Evolutionary conservation across 495 filamentous ascomycete genomes (phyloP).

Genomic region (Podospora didyma): DNA sequence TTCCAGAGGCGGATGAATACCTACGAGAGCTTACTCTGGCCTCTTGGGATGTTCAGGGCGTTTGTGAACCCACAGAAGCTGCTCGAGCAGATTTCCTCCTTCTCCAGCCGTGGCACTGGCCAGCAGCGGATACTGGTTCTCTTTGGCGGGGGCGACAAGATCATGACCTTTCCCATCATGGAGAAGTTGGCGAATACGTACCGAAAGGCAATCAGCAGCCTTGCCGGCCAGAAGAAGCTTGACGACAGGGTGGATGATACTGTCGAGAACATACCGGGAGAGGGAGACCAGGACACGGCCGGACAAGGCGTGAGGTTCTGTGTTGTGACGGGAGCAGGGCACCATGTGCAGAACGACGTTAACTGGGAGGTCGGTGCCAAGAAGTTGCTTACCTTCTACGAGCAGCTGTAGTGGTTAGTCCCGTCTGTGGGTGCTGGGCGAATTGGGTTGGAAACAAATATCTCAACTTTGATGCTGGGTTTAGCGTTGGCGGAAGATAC

Average conservation of each 20-base stretch:
- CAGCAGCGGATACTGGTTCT: conserved; percentile 37
- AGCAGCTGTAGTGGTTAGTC: conserved; percentile 16
- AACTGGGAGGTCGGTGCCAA: conserved; percentile 34
- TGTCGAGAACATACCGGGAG: conserved; percentile 6
- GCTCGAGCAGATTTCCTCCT: conserved; percentile 31
- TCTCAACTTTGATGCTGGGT: conserved; percentile 6
- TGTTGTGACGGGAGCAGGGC: conserved; percentile 33
- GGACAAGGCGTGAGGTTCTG: conserved; percentile 30
- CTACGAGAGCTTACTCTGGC: conserved; percentile 46
- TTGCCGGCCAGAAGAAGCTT: conserved; percentile 81
- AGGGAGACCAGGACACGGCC: conserved; percentile 13
- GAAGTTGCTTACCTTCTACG: conserved; percentile 33
- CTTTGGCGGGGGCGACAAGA: conserved; percentile 29
- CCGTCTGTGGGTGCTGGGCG: not conserved
- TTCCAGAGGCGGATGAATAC: conserved; percentile 33
- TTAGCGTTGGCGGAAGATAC: not conserved
- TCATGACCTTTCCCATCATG: conserved; percentile 23
- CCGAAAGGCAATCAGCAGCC: conserved; percentile 13
- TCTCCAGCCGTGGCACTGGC: not conserved
- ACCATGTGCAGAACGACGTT: conserved; percentile 47
- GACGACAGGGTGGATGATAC: conserved; percentile 66
- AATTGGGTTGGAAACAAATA: not conserved
- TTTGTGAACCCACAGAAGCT: conserved; percentile 37
- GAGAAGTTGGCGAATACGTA: conserved; percentile 47
- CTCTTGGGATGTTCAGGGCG: conserved; percentile 34